Base-by-base conservation (phyloP, 139 green algal genomes). In the Gonium pectorale region DNA sequence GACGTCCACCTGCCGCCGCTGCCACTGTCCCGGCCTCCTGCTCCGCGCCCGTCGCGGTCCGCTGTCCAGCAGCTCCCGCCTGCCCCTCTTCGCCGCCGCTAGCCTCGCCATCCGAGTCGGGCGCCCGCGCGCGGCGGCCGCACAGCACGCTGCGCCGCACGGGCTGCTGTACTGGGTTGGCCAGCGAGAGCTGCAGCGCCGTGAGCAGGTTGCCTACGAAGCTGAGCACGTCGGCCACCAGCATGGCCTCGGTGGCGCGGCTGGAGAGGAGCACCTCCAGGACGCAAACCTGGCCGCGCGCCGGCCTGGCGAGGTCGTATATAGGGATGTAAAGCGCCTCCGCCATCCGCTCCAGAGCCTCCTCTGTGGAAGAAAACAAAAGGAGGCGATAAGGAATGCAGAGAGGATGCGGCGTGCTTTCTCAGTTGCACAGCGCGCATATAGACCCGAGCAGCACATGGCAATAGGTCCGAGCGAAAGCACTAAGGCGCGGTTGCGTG, bases 271-370 rank as follows among this genome's bases (percentile, higher is more conserved):
- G 74, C 37, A 86, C 89, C 83, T 92, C 89, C 59, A 92, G 74
- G 19, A 92, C 89, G 44, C 86, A 80, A 13, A 90, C 71, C 22
- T 88, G 86, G 37, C 86, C 86, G 21, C 29, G 37, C 31, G 72
- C 62, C 2, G 89, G 89, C 0, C 83, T 43, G 2, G n/a, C 21
- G 3, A 63, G 67, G 52, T 89, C 86, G 63, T 88, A 90, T 7
- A 92, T 88, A 35, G 89, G 86, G 19, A 92, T 85, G 63, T 92
- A 92, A 38, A 92, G 66, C 38, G 83, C 86, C 62, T 90, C 89
- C 2, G 74, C 89, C 24, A 92, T 44, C 11, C 75, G 56, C 41
- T 88, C 86, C 41, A 86, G 51, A 6, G 82, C 46, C 21, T 64
- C 73, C 27, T 89, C 85, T 89, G 78, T 31, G 67, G 66, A 54